These are phyloP conservation scores for Chrysoporthe puriensis DNA, from an alignment of 2,329 filamentous ascomycete species.

Conservation along the genomic window DNA sequence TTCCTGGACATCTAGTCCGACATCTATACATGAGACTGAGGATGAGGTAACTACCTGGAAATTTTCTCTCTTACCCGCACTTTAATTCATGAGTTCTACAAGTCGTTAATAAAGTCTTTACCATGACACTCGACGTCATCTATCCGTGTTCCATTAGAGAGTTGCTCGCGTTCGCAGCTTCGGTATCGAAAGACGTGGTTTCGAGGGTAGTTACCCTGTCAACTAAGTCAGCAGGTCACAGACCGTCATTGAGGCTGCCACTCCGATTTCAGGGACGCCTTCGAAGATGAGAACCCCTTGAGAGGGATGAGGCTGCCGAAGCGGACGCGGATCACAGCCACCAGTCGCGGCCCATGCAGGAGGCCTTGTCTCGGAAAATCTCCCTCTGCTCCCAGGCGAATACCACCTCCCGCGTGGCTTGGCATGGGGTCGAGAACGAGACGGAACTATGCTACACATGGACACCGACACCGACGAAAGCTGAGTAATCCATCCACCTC, in stretches of 20 bases:
- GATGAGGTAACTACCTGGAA: too few species aligned
- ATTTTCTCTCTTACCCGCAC: too few species aligned
- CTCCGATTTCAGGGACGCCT: background rate
- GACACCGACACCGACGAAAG: background rate
- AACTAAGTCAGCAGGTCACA: background rate
- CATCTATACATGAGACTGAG: too few species aligned
- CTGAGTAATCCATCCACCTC: background rate
- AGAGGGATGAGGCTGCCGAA: background rate
- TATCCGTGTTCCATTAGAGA: too few species aligned
- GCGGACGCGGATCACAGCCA: background rate
- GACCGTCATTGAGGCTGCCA: background rate
- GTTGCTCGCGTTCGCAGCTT: too few species aligned
- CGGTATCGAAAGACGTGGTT: too few species aligned
- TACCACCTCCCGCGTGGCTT: background rate
- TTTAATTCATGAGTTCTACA: too few species aligned
- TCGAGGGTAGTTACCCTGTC: too few species aligned
- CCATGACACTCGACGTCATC: too few species aligned
- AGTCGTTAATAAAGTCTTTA: too few species aligned
- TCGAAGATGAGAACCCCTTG: background rate
- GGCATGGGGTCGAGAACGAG: background rate
- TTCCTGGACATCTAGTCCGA: too few species aligned
- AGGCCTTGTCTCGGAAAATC: background rate
- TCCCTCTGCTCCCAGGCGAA: background rate
- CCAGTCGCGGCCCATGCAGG: background rate
- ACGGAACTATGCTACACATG: background rate